phyloP scores from a whole-genome alignment of 306 rosid genomes.

The Morella rubra region DNA sequence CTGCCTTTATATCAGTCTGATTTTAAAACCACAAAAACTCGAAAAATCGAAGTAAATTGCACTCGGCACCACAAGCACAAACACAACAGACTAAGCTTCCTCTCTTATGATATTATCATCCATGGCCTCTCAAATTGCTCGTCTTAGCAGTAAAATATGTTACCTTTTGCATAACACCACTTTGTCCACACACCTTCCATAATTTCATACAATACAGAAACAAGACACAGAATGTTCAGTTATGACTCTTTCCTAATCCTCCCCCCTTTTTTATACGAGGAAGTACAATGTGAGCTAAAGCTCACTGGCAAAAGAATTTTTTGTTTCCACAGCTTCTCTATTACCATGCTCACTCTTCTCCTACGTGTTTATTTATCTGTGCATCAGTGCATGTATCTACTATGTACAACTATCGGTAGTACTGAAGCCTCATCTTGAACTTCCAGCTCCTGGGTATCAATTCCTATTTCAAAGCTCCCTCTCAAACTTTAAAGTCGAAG shows the following conservation, averaged over 20 bases:
- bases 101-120: background rate
- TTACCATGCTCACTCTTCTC: background rate
- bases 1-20: background rate
- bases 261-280: background rate
- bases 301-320: background rate
- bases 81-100: background rate
- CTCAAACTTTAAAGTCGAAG: background rate
- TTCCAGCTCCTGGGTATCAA: background rate
- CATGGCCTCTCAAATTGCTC: background rate
- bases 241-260: background rate
- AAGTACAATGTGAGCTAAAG: background rate
- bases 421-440: background rate
- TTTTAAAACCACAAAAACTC: background rate
- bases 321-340: background rate
- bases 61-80: background rate
- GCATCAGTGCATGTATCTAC: background rate
- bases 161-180: background rate
- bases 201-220: background rate
- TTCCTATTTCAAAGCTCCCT: background rate
- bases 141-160: background rate
- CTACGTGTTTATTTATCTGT: background rate
- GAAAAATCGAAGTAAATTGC: background rate
- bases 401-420: background rate
- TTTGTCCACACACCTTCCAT: background rate
- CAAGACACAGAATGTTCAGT: background rate